These are phyloP conservation scores for Piloderma croceum DNA, from an alignment of 768 basidiomycete genomes.

Conservation along the genomic window DNA sequence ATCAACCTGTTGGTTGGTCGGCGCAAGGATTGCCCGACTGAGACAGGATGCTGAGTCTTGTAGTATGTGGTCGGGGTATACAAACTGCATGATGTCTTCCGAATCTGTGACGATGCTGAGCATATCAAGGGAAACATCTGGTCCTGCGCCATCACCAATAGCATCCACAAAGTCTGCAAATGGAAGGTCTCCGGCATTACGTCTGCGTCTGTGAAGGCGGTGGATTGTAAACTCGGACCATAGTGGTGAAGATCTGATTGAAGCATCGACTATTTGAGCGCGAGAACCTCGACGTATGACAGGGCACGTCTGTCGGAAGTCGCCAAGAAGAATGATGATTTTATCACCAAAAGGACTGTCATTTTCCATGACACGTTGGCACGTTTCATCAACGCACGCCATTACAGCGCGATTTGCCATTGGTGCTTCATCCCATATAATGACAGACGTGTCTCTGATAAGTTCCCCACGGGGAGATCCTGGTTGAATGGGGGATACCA, in stretches of 20 bases:
- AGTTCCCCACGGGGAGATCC: conserved; percentile 27
- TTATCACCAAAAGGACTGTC: conserved; percentile 33
- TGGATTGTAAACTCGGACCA: conserved; percentile 27
- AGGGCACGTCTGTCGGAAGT: conserved; percentile 38
- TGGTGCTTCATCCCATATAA: conserved; percentile 41
- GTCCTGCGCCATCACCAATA: conserved; percentile 31
- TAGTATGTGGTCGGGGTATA: conserved; percentile 21
- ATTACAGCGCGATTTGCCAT: conserved; percentile 33
- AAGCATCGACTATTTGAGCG: conserved; percentile 27
- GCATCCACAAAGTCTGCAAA: conserved; percentile 33
- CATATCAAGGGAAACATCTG: conserved; percentile 19
- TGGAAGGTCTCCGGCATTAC: conserved; percentile 30
- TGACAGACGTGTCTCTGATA: conserved; percentile 22
- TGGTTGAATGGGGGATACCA: conserved; percentile 27
- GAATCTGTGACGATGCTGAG: conserved; percentile 10
- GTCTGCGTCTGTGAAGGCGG: conserved; percentile 27
- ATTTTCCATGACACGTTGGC: conserved; percentile 21
- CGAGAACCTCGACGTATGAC: conserved; percentile 27
- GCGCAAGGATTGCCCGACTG: conserved; percentile 31
- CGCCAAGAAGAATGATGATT: conserved; percentile 30
- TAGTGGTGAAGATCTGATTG: conserved; percentile 29
- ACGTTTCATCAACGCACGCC: conserved; percentile 30
- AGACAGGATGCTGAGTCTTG: conserved; percentile 21
- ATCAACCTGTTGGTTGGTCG: conserved; percentile 32
- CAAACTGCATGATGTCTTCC: conserved; percentile 20